Evolutionary conservation across 176 grass and related monocot genomes (phyloP).

Genomic region (Aechmea fasciata): DNA sequence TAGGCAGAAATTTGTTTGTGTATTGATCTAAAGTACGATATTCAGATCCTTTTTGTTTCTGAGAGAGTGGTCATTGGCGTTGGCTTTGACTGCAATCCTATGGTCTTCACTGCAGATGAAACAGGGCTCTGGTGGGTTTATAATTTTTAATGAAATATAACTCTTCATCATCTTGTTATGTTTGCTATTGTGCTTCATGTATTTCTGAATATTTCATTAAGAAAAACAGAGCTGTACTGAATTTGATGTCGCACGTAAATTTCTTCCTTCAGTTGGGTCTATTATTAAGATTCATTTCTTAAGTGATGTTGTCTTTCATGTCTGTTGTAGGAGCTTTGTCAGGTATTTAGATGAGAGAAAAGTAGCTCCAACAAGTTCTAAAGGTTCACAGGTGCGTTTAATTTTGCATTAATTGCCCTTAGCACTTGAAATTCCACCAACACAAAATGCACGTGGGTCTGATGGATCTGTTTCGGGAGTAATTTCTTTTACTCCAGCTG

Average conservation of each 20-base stretch:
- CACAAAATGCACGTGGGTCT: too few relatives aligned
- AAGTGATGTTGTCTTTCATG: constrained; percentile 14
- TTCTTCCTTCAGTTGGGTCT: neutral
- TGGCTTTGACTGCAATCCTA: constrained; percentile 97
- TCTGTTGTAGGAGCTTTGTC: constrained; percentile 53
- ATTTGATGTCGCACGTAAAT: neutral
- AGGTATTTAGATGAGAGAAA: constrained; percentile 86
- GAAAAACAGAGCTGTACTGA: too few relatives aligned
- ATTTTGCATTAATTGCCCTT: too few relatives aligned
- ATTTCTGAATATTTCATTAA: neutral
- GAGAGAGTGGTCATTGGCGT: constrained; percentile 77
- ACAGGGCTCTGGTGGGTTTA: constrained; percentile 86
- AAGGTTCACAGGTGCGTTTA: constrained; percentile 64
- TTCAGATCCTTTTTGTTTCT: constrained; percentile 91
- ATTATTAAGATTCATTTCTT: constrained; percentile 2
- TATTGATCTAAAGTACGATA: constrained; percentile 4
- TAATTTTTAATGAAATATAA: constrained; percentile 10
- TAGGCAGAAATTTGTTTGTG: constrained; percentile 20
- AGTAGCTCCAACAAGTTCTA: constrained; percentile 56
- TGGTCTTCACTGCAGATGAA: constrained; percentile 82
- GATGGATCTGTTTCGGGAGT: neutral
- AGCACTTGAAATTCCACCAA: too few relatives aligned
- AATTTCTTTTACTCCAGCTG: neutral
- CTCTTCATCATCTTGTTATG: neutral
- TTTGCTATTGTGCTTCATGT: neutral